Percentiles rank a stretch among this genome's conserved stretches.
Conservation (phyloP, 164 flowering plant species). For the Kingdonia uniflora region DNA sequence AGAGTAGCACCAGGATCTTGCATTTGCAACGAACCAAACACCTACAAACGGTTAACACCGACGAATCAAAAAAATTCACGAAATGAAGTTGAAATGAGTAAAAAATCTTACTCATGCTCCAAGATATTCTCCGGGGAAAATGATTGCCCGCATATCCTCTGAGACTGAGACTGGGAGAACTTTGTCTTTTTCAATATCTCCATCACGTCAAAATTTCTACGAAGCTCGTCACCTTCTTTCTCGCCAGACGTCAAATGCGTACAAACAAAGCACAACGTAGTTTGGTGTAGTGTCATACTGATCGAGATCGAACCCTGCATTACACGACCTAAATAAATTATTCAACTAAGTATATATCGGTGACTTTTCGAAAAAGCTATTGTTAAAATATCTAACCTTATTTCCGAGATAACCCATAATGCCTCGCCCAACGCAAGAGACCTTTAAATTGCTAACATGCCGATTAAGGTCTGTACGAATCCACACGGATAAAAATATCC, state of each 20-base stretch:
- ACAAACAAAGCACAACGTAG: constrained; percentile 72
- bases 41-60: too few species aligned
- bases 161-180: constrained; percentile 34
- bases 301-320: constrained; percentile 77
- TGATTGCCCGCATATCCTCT: constrained; percentile 15
- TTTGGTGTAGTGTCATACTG: constrained; percentile 57
- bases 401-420: constrained; percentile 92
- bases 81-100: constrained; percentile 2
- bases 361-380: too few species aligned
- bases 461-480: constrained; percentile 45
- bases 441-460: constrained; percentile 49
- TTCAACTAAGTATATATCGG: too few species aligned
- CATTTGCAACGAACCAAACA: too few species aligned
- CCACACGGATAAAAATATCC: constrained; percentile 76
- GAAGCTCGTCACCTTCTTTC: constrained; percentile 63
- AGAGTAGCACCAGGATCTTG: too few species aligned
- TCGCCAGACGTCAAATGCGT: constrained; percentile 78
- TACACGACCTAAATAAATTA: too few species aligned
- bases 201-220: constrained; percentile 60
- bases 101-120: constrained; percentile 32
- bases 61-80: not conserved
- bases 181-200: constrained; percentile 72
- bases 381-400: constrained; percentile 43
- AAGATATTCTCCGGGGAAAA: constrained; percentile 40
- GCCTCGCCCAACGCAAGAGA: constrained; percentile 84